Evolutionary conservation across 345 rosid species (phyloP), one percentile per base, ranked within the genome.

Genomic region (Gossypium ekmanianum): DNA sequence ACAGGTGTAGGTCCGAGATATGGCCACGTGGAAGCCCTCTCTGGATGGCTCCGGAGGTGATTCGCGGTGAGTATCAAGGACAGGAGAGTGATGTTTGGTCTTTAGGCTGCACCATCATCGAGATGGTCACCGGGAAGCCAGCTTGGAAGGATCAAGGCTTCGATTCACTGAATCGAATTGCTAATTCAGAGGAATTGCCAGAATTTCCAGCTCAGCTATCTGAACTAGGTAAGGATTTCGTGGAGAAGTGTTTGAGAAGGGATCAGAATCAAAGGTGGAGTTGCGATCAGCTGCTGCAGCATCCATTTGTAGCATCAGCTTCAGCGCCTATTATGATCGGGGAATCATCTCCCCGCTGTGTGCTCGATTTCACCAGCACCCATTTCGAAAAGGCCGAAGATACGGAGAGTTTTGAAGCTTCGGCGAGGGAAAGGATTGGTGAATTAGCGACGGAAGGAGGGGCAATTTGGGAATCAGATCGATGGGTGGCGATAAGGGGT

Each of bases 41-140:
- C 17, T 92, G 95, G 97, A 92, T 92, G 95, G 97, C 97, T 34
- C 97, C 97, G 76, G 97, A 92, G 85, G 97, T 90, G 72, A 66
- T 92, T 3, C 82, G 93, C 51, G 66, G 89, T 4, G 92, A 90
- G 79, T 84, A 39, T 24, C 95, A 87, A 80, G 97, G 97, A 52
- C 89, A 92, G 76, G 86, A 89, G 72, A 92, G 97, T 69, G 97
- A 92, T 71, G 88, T 92, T 2, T 92, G 97, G 97, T 88, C 97
- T 17, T 29, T 92, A 14, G 97, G 97, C 0, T 90, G 97, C 81
- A 88, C 95, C 17, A 48, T 58, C 43, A 79, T 92, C 65, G 95
- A 90, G 85, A 92, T 92, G 93, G 63, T 89, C 72, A 87, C 92
- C 18, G 93, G 95, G 0, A 86, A 83, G 70, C 89, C 94, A 0